Evolutionary conservation across 345 rosid species (phyloP), one percentile per base, ranked within the genome.

Genomic region (Citrus medica): DNA sequence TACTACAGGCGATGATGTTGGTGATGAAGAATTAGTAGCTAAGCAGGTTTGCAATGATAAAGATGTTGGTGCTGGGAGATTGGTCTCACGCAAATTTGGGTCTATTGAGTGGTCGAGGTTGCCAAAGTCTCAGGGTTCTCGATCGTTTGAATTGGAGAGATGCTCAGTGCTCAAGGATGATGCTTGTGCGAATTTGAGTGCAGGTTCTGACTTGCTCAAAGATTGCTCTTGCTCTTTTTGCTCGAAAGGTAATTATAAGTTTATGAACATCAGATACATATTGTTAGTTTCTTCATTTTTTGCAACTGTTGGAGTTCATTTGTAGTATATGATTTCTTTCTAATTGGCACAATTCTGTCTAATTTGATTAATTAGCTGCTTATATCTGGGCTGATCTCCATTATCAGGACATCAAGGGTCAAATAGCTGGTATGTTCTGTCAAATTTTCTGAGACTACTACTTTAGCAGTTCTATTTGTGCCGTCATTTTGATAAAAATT

Each of bases 361-460:
- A 67, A 71, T 78, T 25, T 82, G 59, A 58, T 79, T 46, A 19
- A 78, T 80, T 90, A 96, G 99, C 97, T 86, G 92, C 97, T 75
- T 89, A 86, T 82, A 96, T 96, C 38, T 96, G 92, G 98, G 87
- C 97, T 17, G 98, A 94, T 86, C 93, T 96, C 71, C 91, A 94
- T 81, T 93, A 91, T 80, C 98, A 93, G 88, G 98, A 95, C 77
- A 83, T 88, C 79, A 93, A 90, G 83, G 98, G 94, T 75, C 91
- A 96, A 77, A 76, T 92, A 74, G 67, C 89, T 27, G 97, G 98
- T 93, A 85, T 76, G 84, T 71, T 66, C 65, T 22, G 56, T 27
- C 6, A 10, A 28, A 62, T 16, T 55, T 72, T 63, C 28, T 67
- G 5, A 55, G 48, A 32, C n/a, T 42, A 19, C 51, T 42, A 59